Base-by-base conservation (phyloP, 176 grass and related monocot genomes). In the Secale cereale region DNA sequence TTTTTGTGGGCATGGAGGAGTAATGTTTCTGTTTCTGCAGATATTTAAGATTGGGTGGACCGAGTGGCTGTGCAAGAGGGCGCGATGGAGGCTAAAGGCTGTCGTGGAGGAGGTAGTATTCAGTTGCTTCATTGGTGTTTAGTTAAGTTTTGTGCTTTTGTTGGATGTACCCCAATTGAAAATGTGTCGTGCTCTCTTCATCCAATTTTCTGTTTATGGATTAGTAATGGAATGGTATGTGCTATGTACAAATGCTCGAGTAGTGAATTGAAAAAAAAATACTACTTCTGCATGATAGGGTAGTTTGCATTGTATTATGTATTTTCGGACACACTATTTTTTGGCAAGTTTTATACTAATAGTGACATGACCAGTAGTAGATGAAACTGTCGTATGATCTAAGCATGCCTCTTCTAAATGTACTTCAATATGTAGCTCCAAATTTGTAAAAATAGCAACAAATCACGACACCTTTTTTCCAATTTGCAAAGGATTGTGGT, bases 101-200 rank as follows among this genome's bases (percentile, higher is more conserved):
- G 85, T 85, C 66, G 71, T 64, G 10, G 88, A 95, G 19, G 90
- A 94, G 96, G 96, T 98, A 83, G 31, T 46, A 27, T 43, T 83
- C 60, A 71, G 64, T 57, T 35, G 41, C 26, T 11, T 40, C 15
- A 26, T 73, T 72, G 19, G 8, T n/a, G 81, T 80, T 59, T 75
- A 25, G 29, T 79, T 74, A 83, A 31, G 16, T 35, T 78, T 59
- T 13, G 54, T 19, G 56, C 46, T 19, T 46, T 7, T 66, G 33
- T 43, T 40, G 37, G 11, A 72, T 13, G 20, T 20, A 54, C 14
- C 54, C 27, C 12, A 1, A 9, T 12, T 83, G 19, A 20, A 39
- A 13, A 39, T 16, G 10, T 74, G 13, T 43, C 0, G 8, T 32
- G 12, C 20, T 28, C n/a, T 19, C 7, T 23, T 57, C 31, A 9